A percentile compares a stretch with the other conserved stretches of the same genome.
Conservation (phyloP, 805 yeast species). For the Kodamaea nitidulidarum region DNA sequence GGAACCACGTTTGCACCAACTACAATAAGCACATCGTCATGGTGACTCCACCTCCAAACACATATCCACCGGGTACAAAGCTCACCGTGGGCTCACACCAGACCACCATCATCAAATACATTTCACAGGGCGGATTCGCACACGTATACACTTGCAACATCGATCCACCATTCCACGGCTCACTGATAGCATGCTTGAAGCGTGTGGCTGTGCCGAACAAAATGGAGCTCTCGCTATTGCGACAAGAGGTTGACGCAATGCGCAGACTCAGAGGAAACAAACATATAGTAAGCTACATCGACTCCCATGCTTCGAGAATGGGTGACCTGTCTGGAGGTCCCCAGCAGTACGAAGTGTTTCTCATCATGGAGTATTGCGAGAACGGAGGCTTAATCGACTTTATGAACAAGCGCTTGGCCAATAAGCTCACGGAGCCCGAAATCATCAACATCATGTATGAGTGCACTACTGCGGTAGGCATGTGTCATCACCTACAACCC, state of each 20-base stretch:
- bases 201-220: slow-evolving; percentile 95
- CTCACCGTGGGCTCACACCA: slow-evolving; percentile 82
- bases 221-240: slow-evolving; percentile 67
- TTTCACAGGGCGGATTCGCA: slow-evolving; percentile 93
- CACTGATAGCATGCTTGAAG: slow-evolving; percentile 73
- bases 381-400: slow-evolving; percentile 73
- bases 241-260: slow-evolving; percentile 98
- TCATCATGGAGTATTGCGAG: slow-evolving; percentile 77
- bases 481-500: slow-evolving; percentile 70
- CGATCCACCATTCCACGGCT: slow-evolving; percentile 53
- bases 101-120: slow-evolving; percentile 62
- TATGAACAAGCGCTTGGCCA: slow-evolving; percentile 67
- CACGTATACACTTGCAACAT: slow-evolving; percentile 82
- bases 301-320: slow-evolving; percentile 87
- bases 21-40: slow-evolving; percentile 7
- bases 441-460: slow-evolving; percentile 65
- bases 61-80: slow-evolving; percentile 71
- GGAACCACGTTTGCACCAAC: not conserved
- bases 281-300: slow-evolving; percentile 85
- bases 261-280: slow-evolving; percentile 74
- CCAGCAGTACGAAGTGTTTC: slow-evolving; percentile 70
- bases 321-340: slow-evolving; percentile 12
- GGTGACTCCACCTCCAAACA: slow-evolving; percentile 51
- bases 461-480: slow-evolving; percentile 67
- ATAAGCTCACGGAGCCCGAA: slow-evolving; percentile 65